phyloP scores from a whole-genome alignment of 768 basidiomycete genomes.

The Sporobolomyces pararoseus region DNA sequence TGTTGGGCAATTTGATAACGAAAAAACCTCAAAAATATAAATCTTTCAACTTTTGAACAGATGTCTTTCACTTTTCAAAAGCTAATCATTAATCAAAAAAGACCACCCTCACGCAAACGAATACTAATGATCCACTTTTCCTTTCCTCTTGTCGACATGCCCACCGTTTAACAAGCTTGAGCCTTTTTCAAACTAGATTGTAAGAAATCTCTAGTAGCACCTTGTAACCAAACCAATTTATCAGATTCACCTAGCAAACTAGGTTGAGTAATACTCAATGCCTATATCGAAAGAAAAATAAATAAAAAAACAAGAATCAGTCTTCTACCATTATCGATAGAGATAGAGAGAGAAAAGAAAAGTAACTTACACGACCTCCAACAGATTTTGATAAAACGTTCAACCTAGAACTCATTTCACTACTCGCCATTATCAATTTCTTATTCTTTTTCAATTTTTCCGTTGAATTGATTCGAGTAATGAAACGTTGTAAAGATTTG shows the following conservation, averaged over 20 bases:
- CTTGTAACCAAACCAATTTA: constrained; percentile 33
- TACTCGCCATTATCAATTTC: constrained; percentile 22
- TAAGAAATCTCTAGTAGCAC: constrained; percentile 28
- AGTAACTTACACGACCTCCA: not conserved
- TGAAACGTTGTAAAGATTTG: constrained; percentile 9
- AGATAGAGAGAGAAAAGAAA: not conserved
- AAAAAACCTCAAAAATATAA: no score
- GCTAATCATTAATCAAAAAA: no score
- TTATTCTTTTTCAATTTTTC: not conserved
- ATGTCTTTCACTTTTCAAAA: no score
- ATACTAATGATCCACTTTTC: no score
- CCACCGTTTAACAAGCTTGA: no score
- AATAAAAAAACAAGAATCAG: not conserved
- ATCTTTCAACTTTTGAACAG: no score
- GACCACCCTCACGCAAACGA: no score
- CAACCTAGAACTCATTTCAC: constrained; percentile 33
- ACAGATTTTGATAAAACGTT: constrained; percentile 3
- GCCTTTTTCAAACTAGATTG: not conserved
- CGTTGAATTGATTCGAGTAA: not conserved
- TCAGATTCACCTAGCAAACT: constrained; percentile 26
- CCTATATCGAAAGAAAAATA: not conserved
- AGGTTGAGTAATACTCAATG: constrained; percentile 21
- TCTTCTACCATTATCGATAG: not conserved
- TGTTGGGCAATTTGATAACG: no score
- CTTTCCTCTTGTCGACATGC: no score